Conservation (phyloP, 176 grass and related monocot species). For the Carex littledalei region DNA sequence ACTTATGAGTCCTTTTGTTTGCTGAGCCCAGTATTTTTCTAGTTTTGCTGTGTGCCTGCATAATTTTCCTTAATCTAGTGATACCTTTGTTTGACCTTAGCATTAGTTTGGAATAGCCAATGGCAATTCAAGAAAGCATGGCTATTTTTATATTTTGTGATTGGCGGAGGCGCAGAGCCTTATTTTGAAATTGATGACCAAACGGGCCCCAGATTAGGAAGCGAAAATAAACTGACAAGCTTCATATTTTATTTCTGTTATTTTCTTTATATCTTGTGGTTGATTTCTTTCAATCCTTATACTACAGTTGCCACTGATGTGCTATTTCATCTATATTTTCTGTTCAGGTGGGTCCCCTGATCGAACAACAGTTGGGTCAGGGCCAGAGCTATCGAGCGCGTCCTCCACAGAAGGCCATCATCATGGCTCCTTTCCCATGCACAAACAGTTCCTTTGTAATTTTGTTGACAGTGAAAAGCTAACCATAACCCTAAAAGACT, state of each 20-base stretch:
- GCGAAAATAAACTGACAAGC: background rate
- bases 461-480: conserved; percentile 87
- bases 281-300: background rate
- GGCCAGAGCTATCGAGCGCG: conserved; percentile 35
- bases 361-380: conserved; percentile 41
- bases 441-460: conserved; percentile 81
- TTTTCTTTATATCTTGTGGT: background rate
- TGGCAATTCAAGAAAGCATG: background rate
- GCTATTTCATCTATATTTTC: background rate
- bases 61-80: too few species aligned
- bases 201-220: background rate
- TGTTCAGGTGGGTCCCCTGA: conserved; percentile 62
- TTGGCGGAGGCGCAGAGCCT: background rate
- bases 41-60: background rate
- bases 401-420: conserved; percentile 32
- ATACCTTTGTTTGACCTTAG: background rate
- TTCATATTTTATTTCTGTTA: background rate
- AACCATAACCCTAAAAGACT: conserved; percentile 70
- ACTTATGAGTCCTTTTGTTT: background rate
- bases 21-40: background rate
- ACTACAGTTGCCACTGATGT: too few species aligned
- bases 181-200: background rate
- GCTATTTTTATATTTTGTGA: background rate
- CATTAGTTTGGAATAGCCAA: background rate
- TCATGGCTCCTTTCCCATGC: conserved; percentile 54